These are phyloP conservation scores for Lathyrus aphaca DNA, from an alignment of 306 rosid genomes.

Conservation along the genomic window DNA sequence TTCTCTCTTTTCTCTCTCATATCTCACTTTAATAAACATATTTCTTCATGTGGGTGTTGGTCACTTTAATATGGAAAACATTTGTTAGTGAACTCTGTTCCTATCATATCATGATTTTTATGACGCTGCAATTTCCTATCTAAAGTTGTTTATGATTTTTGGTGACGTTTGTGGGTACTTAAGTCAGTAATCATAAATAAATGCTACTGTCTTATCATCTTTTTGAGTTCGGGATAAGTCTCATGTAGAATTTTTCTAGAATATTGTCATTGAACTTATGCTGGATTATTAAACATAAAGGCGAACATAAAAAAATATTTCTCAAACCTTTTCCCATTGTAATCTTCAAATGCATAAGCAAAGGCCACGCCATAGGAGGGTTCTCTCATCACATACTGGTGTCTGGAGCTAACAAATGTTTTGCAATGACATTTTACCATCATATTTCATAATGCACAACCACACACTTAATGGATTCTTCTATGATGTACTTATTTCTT, in stretches of 20 bases:
- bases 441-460: constrained; percentile 22
- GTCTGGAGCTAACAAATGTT: constrained; percentile 19
- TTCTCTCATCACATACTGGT: not conserved
- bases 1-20: too few species aligned
- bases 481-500: constrained; percentile 15
- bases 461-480: constrained; percentile 2
- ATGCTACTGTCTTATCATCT: constrained; percentile 8
- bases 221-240: constrained; percentile 6
- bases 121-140: constrained; percentile 24
- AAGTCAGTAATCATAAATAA: constrained; percentile 17
- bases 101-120: constrained; percentile 17
- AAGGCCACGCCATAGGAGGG: constrained; percentile 17
- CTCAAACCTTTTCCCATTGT: constrained; percentile 7
- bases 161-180: constrained; percentile 16
- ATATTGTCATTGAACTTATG: constrained; percentile 10
- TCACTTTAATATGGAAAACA: constrained; percentile 9
- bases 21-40: too few species aligned
- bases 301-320: constrained; percentile 4
- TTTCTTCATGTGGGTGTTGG: constrained; percentile 18
- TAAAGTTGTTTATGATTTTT: constrained; percentile 13
- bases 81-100: constrained; percentile 6
- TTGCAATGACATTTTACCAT: constrained; percentile 22
- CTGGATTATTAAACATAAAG: constrained; percentile 15
- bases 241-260: constrained; percentile 13
- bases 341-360: constrained; percentile 24